Base-by-base conservation (phyloP, 176 grass and related monocot genomes). In the Echinochloa phyllopogon region DNA sequence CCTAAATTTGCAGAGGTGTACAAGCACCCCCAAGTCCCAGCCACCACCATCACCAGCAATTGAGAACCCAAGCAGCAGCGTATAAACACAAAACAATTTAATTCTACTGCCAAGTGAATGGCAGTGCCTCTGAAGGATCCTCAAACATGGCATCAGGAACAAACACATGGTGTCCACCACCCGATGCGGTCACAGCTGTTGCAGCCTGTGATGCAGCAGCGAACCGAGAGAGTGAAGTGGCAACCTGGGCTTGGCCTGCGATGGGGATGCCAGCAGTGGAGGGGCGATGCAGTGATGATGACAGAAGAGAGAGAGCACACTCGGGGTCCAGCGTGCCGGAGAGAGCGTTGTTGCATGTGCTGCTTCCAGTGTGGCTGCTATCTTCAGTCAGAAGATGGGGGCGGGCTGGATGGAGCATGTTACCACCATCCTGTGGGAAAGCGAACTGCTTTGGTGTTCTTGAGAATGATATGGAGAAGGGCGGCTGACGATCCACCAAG, bases 271-370 rank as follows among this genome's bases (percentile, higher is more conserved):
- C 39, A 24, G 68, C 41, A 16, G 37, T 13, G 14, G 75, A 89
- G 73, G 83, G 68, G 37, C 25, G 67, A 62, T 88, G 67, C 57
- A 83, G 63, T 15, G 92, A 84, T 2, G 90, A 90, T 97, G 94
- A 97, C 92, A 97, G 94, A 97, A 97, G 94, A 97, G 94, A 97
- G 94, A 94, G 92, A 97, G 90, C 94, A 94, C 86, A 90, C 84
- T 94, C 83, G 0, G 94, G 93, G 83, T 72, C 86, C 41, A 90
- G 82, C 4, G 74, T 81, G 40, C 60, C 60, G 9, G 86, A 79
- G 70, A 86, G 33, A 29, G 59, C 65, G 14, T 79, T 49, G 27
- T 79, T 49, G 21, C 72, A 49, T 43, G 85, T 37, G 44, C 86
- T 79, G 60, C 69, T 60, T 73, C 69, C 74, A 40, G 59, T 45